phyloP scores from a whole-genome alignment of 768 basidiomycete species.

The Lentinus brumalis region DNA sequence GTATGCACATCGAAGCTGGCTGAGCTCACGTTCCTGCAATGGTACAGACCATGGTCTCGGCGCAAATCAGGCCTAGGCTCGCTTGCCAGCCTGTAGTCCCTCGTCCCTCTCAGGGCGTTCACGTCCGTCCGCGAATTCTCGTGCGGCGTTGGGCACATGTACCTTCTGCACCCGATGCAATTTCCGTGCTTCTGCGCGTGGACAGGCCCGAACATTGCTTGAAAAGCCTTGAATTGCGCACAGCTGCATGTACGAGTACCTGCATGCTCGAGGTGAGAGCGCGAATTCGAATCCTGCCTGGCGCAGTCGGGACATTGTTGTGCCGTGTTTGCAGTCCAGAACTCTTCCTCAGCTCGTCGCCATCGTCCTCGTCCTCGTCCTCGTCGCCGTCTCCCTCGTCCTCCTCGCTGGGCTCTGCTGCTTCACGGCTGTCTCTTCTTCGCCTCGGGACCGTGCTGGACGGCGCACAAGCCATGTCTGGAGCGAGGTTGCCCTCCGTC shows the following conservation, averaged over 20 bases:
- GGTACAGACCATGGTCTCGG: too few species aligned
- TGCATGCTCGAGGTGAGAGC: background rate
- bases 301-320: constrained; percentile 1
- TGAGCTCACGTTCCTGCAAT: too few species aligned
- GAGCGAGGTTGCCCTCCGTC: constrained; percentile 45
- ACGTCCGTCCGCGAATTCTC: background rate
- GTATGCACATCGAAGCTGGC: too few species aligned
- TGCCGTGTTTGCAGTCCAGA: constrained; percentile 5
- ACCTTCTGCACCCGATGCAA: background rate
- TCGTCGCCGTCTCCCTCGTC: constrained; percentile 2
- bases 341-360: constrained; percentile 16
- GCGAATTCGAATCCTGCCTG: background rate
- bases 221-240: too few species aligned
- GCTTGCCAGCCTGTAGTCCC: too few species aligned
- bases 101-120: too few species aligned
- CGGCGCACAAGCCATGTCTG: constrained; percentile 31
- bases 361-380: constrained; percentile 2
- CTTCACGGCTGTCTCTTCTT: constrained; percentile 1
- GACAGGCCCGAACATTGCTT: background rate
- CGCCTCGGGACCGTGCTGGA: constrained; percentile 19
- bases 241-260: background rate
- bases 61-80: too few species aligned
- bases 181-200: background rate
- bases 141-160: too few species aligned
- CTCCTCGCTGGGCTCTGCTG: constrained; percentile 3